These are phyloP conservation scores for Borealophlyctis nickersoniae DNA, from an alignment of 192 early-diverging fungal species.

Conservation along the genomic window DNA sequence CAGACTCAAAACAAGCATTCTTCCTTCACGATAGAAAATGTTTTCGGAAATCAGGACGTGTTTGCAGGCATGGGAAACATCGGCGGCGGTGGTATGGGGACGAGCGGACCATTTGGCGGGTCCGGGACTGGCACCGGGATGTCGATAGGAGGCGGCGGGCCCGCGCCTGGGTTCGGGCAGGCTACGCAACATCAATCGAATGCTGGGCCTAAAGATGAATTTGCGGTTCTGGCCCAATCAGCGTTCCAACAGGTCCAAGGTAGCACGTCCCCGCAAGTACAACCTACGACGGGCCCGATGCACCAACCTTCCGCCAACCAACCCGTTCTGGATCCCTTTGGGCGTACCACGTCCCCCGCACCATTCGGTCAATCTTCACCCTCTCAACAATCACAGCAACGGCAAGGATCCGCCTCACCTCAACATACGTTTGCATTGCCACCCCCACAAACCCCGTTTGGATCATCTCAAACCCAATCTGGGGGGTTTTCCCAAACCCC, in stretches of 20 bases:
- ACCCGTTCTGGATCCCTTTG: background rate
- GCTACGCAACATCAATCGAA: background rate
- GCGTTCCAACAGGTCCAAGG: background rate
- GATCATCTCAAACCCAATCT: too few species aligned
- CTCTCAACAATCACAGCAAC: background rate
- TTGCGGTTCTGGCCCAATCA: background rate
- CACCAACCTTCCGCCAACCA: background rate
- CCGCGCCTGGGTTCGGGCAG: background rate
- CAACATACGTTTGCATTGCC: background rate
- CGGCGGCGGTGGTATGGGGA: background rate
- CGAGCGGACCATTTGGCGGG: background rate
- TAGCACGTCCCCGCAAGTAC: background rate
- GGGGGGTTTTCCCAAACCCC: too few species aligned
- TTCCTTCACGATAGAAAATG: slow-evolving; percentile 45
- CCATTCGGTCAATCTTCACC: too few species aligned
- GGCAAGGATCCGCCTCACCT: background rate
- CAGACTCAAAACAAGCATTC: too few species aligned
- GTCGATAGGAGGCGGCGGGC: background rate
- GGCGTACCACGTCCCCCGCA: background rate
- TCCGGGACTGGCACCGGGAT: background rate
- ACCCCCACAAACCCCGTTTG: background rate
- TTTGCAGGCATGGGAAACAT: slow-evolving; percentile 1
- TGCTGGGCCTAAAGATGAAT: background rate
- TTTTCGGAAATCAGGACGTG: slow-evolving; percentile 31
- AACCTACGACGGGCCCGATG: background rate